These are phyloP conservation scores for Colletotrichum euphorbiae DNA, from an alignment of 2,329 filamentous ascomycete species.

Conservation along the genomic window DNA sequence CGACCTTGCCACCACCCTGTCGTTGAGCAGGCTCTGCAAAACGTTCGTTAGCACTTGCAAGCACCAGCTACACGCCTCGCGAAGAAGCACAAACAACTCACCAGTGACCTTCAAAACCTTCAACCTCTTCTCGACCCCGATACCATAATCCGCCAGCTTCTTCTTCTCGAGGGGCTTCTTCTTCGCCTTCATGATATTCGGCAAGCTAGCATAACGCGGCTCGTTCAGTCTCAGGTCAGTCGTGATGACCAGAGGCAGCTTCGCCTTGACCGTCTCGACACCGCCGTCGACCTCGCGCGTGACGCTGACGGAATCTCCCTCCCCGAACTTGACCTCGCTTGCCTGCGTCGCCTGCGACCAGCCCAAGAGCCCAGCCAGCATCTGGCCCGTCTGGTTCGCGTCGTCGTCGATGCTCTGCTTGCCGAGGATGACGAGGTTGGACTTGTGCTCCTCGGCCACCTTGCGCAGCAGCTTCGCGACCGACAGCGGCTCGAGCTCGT, in stretches of 20 bases:
- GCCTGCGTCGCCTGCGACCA: conserved; percentile 98
- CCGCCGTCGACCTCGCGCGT: conserved; percentile 96
- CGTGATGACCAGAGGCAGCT: conserved; percentile 92
- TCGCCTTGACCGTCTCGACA: conserved; percentile 86
- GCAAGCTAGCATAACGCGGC: conserved; percentile 93
- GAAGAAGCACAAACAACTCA: conserved; percentile 55
- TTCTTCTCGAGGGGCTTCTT: conserved; percentile 99
- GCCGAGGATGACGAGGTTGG: conserved; percentile 92
- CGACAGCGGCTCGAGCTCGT: conserved; percentile 86
- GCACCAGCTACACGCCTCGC: not conserved
- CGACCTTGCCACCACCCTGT: conserved; percentile 95
- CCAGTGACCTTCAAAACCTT: conserved; percentile 91
- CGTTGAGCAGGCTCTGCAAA: conserved; percentile 83
- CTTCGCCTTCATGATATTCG: conserved; percentile 99
- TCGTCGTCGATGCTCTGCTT: conserved; percentile 99
- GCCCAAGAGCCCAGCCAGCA: conserved; percentile 90
- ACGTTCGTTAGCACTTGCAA: conserved; percentile 1
- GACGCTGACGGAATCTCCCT: conserved; percentile 78
- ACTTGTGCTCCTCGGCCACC: conserved; percentile 84
- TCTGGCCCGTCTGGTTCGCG: conserved; percentile 94
- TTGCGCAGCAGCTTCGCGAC: conserved; percentile 90
- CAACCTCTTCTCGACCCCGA: conserved; percentile 79
- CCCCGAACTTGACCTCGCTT: conserved; percentile 81
- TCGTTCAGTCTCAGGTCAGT: conserved; percentile 95
- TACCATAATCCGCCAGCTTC: conserved; percentile 82